These are phyloP conservation scores for Phoma herbarum DNA, from an alignment of 2,329 filamentous ascomycete genomes.

Conservation along the genomic window DNA sequence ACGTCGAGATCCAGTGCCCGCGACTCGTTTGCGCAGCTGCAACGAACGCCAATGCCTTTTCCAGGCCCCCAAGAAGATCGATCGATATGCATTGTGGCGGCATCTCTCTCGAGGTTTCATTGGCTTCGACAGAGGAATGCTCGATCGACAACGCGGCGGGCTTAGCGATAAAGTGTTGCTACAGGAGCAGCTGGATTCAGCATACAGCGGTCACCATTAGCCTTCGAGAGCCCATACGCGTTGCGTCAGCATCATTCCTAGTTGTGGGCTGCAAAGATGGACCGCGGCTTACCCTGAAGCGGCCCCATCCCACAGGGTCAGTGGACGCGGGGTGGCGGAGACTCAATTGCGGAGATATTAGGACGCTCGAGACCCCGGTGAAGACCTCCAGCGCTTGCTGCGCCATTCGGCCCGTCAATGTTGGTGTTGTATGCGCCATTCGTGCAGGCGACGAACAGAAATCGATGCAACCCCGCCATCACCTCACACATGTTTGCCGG, in stretches of 20 bases:
- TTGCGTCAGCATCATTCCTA: not conserved
- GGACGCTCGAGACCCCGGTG: not conserved
- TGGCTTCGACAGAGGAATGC: not conserved
- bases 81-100: not conserved
- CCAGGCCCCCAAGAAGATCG: not conserved
- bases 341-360: too few relatives aligned
- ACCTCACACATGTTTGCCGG: conserved; percentile 1
- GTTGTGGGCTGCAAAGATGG: not conserved
- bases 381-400: not conserved
- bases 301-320: not conserved
- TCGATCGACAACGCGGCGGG: not conserved
- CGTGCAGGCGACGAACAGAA: not conserved
- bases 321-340: not conserved
- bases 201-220: not conserved
- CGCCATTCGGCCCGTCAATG: not conserved
- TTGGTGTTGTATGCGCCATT: not conserved
- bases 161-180: not conserved
- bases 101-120: too few relatives aligned
- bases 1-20: not conserved
- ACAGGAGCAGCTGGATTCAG: not conserved
- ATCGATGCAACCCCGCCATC: not conserved
- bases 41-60: not conserved
- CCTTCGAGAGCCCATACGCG: not conserved
- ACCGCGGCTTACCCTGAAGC: not conserved
- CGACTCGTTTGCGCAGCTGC: not conserved